These are phyloP conservation scores for Vitellaria paradoxa DNA, from an alignment of 179 eudicot species.

Conservation along the genomic window DNA sequence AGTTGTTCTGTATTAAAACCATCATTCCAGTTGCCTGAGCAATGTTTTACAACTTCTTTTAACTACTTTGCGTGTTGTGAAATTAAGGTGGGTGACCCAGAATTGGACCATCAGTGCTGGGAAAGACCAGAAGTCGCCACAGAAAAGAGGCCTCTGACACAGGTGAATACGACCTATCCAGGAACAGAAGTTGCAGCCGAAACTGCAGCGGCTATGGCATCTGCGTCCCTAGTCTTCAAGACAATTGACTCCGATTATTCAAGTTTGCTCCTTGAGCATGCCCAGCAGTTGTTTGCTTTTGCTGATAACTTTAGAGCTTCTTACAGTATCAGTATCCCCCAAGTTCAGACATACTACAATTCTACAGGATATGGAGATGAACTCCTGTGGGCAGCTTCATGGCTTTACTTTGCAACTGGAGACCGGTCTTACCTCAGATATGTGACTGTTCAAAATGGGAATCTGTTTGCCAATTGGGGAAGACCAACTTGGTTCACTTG, in stretches of 20 bases:
- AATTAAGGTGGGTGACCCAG: slow-evolving; percentile 75
- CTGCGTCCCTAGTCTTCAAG: slow-evolving; percentile 79
- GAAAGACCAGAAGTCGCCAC: slow-evolving; percentile 66
- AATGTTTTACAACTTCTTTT: background rate
- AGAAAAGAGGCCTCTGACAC: slow-evolving; percentile 53
- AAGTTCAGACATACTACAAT: slow-evolving; percentile 58
- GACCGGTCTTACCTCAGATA: slow-evolving; percentile 49
- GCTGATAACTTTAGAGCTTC: slow-evolving; percentile 53
- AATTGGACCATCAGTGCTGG: slow-evolving; percentile 74
- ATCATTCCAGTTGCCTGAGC: background rate
- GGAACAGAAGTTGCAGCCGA: slow-evolving; percentile 85
- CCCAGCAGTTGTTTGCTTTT: slow-evolving; percentile 56
- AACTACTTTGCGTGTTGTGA: background rate
- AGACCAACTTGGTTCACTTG: slow-evolving; percentile 71
- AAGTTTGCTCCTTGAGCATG: slow-evolving; percentile 49
- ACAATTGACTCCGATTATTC: slow-evolving; percentile 44
- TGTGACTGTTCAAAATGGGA: slow-evolving; percentile 48
- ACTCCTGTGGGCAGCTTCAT: slow-evolving; percentile 83
- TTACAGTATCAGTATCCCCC: slow-evolving; percentile 61
- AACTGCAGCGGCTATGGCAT: slow-evolving; percentile 86
- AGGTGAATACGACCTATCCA: slow-evolving; percentile 54
- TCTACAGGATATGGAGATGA: slow-evolving; percentile 73
- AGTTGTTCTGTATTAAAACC: background rate
- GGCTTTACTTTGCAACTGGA: slow-evolving; percentile 81
- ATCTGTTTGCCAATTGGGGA: slow-evolving; percentile 57